Conservation (phyloP, 805 yeast genomes). For the Candida orba region DNA sequence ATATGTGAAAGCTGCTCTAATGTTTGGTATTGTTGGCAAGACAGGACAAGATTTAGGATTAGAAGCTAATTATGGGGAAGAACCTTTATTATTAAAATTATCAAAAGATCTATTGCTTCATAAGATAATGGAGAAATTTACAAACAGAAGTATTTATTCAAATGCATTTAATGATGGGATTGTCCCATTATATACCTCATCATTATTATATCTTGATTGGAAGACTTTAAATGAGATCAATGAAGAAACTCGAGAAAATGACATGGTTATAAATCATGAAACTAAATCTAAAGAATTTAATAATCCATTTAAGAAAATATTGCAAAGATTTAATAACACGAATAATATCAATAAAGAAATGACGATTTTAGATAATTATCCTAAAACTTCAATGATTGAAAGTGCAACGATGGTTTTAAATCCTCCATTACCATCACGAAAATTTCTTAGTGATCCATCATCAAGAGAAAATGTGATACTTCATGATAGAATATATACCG, state of each 20-base stretch:
- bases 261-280: neutral
- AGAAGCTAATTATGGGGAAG: conserved; percentile 34
- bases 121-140: conserved; percentile 45
- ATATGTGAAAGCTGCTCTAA: conserved; percentile 59
- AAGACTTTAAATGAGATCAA: conserved; percentile 15
- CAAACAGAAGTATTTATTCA: conserved; percentile 65
- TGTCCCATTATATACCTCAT: conserved; percentile 70
- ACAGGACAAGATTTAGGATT: conserved; percentile 76
- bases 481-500: conserved; percentile 61
- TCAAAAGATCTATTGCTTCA: conserved; percentile 63
- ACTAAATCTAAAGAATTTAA: conserved; percentile 17
- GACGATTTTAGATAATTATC: conserved; percentile 30
- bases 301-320: conserved; percentile 39
- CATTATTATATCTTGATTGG: conserved; percentile 59
- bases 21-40: conserved; percentile 71
- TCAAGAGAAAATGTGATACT: conserved; percentile 51
- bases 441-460: conserved; percentile 57
- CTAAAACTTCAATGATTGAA: conserved; percentile 61
- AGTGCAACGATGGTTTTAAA: conserved; percentile 60
- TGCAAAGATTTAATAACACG: conserved; percentile 23
- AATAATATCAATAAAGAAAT: neutral
- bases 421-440: conserved; percentile 62
- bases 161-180: conserved; percentile 76
- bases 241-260: conserved; percentile 3
- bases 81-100: conserved; percentile 51